phyloP scores from a whole-genome alignment of 75 land plant species.

The Larix kaempferi region DNA sequence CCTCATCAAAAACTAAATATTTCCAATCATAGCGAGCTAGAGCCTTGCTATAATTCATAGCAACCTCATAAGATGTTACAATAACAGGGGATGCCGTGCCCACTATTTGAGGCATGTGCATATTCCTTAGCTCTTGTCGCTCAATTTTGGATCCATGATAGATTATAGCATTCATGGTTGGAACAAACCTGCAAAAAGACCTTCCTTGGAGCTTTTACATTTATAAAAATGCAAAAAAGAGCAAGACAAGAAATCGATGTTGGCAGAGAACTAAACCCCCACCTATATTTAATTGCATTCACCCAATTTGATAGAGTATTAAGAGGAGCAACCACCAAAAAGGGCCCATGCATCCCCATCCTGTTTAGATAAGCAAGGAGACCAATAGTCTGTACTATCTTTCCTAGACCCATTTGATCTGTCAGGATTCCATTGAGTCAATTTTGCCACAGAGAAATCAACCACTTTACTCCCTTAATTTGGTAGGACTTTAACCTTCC shows the following conservation, averaged over 20 bases:
- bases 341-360: conserved; percentile 56
- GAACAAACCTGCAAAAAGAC: no score
- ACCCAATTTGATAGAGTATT: conserved; percentile 93
- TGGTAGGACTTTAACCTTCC: conserved; percentile 88
- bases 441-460: conserved; percentile 94
- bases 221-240: background rate
- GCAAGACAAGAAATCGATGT: background rate
- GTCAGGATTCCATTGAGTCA: conserved; percentile 95
- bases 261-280: no score
- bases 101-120: no score
- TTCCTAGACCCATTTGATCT: conserved; percentile 99
- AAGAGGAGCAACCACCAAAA: conserved; percentile 43
- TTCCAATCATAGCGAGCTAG: no score
- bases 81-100: no score
- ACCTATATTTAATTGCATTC: conserved; percentile 46
- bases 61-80: no score
- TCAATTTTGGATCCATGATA: no score
- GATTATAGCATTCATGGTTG: no score
- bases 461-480: conserved; percentile 92
- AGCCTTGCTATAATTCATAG: no score
- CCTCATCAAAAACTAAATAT: no score
- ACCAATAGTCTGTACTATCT: conserved; percentile 92
- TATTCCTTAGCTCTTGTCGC: no score
- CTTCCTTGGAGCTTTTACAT: background rate
- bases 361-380: conserved; percentile 89